Conservation (phyloP, 2,329 filamentous ascomycete genomes). For the Purpureocillium takamizusanense region DNA sequence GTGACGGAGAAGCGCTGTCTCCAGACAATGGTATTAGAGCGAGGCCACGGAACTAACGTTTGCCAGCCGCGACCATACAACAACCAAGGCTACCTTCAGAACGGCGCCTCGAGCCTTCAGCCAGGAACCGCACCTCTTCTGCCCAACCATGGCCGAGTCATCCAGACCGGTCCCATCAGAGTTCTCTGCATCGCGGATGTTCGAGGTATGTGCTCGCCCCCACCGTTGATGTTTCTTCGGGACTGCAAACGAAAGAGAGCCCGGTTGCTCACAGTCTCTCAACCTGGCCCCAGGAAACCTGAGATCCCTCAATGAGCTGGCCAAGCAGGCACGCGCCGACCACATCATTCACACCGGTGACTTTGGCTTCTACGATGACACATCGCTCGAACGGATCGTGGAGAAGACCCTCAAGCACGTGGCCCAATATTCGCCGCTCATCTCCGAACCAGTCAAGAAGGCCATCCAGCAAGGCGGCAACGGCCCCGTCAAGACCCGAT, state of each 20-base stretch:
- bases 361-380: conserved; percentile 98
- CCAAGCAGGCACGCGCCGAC: conserved; percentile 87
- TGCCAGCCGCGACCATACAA: conserved; percentile 34
- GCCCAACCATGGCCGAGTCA: conserved; percentile 57
- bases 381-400: conserved; percentile 90
- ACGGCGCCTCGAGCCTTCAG: conserved; percentile 47
- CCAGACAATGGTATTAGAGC: not conserved
- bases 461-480: conserved; percentile 55
- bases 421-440: conserved; percentile 92
- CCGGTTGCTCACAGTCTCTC: conserved; percentile 6
- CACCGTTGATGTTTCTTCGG: not conserved
- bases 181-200: conserved; percentile 65
- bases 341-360: conserved; percentile 98
- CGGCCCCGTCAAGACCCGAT: conserved; percentile 78
- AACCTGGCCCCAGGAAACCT: conserved; percentile 71
- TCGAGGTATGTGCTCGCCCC: conserved; percentile 43
- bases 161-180: conserved; percentile 57
- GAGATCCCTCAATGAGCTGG: conserved; percentile 90
- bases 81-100: conserved; percentile 51
- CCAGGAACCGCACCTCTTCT: conserved; percentile 55
- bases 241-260: conserved; percentile 1
- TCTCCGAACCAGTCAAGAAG: conserved; percentile 69
- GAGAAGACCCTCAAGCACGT: conserved; percentile 99
- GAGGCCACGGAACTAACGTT: conserved; percentile 13
- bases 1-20: too few species aligned